Evolutionary conservation across 2,329 filamentous ascomycete genomes (phyloP), one percentile per base, ranked within the genome.

Genomic region (Pyrenochaeta sp.): DNA sequence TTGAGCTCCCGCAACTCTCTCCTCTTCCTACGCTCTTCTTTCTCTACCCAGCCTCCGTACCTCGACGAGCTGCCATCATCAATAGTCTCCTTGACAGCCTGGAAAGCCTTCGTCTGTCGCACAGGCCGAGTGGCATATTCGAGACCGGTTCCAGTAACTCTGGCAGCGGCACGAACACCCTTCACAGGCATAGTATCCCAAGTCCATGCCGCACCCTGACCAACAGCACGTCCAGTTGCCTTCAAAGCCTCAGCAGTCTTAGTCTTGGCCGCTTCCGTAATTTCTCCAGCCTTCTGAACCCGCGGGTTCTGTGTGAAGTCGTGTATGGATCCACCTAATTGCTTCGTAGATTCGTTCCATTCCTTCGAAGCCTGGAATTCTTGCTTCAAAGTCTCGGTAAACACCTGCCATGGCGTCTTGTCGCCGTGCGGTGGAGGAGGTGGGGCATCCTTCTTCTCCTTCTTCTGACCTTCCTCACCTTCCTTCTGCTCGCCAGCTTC

Each of bases 301-400:
- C 90, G 91, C 74, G 97, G 93, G 73, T 93, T 97, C 80, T 98
- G 94, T 32, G 90, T 90, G 74, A 99, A 95, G 72, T 97, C 89
- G 74, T 97, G 90, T 19, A 94, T 92, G 5, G 91, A 91, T 48
- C 91, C 92, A 19, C 92, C 91, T 42, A 99, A 86, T 66, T 95
- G 92, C 82, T 99, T 98, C 42, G 94, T 99, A 43, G 92, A 96
- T 75, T 99, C 95, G 74, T 99, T 97, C 95, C 95, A 99, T 78
- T 99, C 95, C 76, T 98, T 97, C 15, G 93, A 98, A 51, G 92
- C 91, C 79, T 97, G 93, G 81, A 99, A 96, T 80, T 99, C 95
- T 56, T 85, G 86, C 77, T 92, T 88, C 80, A 99, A 87, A n/a
- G 95, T 99, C 75, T 99, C 95, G 73, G 92, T 92, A 82, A 99